phyloP scores from a whole-genome alignment of 306 rosid genomes.

The Senna siamea region DNA sequence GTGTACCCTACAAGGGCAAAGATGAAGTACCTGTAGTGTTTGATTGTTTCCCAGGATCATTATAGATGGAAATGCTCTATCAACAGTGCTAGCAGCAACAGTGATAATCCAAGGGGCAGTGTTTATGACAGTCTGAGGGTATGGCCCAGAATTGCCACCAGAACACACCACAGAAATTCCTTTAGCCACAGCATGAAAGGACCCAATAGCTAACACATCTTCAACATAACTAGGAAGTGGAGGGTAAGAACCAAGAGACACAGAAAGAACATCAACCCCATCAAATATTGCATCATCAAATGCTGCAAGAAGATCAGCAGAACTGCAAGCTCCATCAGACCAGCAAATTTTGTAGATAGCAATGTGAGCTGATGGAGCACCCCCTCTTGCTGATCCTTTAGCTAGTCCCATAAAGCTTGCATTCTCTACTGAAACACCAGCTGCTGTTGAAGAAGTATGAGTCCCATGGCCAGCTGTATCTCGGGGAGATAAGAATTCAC shows the following conservation, averaged over 20 bases:
- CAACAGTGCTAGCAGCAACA: constrained; percentile 64
- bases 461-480: constrained; percentile 70
- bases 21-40: constrained; percentile 55
- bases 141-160: constrained; percentile 69
- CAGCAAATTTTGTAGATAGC: constrained; percentile 69
- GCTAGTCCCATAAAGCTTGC: constrained; percentile 59
- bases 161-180: constrained; percentile 62
- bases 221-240: constrained; percentile 59
- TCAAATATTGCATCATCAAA: constrained; percentile 68
- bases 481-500: constrained; percentile 58
- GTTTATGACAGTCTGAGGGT: constrained; percentile 64
- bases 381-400: constrained; percentile 65
- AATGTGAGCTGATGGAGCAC: constrained; percentile 64
- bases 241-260: constrained; percentile 59
- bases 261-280: constrained; percentile 60
- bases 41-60: constrained; percentile 64
- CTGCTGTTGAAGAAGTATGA: constrained; percentile 70
- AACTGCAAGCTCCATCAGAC: constrained; percentile 59
- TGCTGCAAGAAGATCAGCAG: constrained; percentile 70
- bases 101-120: constrained; percentile 69
- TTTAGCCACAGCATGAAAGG: constrained; percentile 62
- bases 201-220: constrained; percentile 62
- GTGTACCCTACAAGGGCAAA: background rate
- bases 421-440: constrained; percentile 50
- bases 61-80: constrained; percentile 56